These are phyloP conservation scores for Rehmannia glutinosa DNA, from an alignment of 257 asterid genomes.

Conservation along the genomic window DNA sequence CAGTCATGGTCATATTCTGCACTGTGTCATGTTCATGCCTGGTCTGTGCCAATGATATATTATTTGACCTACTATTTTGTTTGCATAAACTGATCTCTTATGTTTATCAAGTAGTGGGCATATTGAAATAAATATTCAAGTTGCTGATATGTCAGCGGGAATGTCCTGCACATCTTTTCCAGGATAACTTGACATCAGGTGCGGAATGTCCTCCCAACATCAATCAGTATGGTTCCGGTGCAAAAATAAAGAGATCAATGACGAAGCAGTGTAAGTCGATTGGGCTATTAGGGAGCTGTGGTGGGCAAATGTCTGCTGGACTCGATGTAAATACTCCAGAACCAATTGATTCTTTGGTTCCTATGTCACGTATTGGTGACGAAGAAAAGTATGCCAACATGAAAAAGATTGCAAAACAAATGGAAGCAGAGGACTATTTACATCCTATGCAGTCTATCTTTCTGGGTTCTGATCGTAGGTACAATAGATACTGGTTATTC, in stretches of 20 bases:
- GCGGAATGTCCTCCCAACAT: constrained; percentile 34
- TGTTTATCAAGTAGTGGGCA: constrained; percentile 4
- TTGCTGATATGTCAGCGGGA: neutral
- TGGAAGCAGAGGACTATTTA: constrained; percentile 40
- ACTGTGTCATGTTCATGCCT: neutral
- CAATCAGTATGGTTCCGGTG: constrained; percentile 59
- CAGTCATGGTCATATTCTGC: neutral
- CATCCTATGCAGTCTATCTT: constrained; percentile 97
- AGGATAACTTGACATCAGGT: constrained; percentile 53
- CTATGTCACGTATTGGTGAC: constrained; percentile 40
- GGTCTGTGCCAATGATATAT: neutral
- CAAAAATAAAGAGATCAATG: constrained; percentile 76
- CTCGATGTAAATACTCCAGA: constrained; percentile 39
- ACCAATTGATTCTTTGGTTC: constrained; percentile 69
- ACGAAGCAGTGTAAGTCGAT: constrained; percentile 32
- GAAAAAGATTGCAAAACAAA: constrained; percentile 33
- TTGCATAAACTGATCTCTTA: constrained; percentile 10
- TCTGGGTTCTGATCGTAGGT: constrained; percentile 97
- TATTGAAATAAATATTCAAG: constrained; percentile 1
- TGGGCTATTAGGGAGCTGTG: constrained; percentile 33
- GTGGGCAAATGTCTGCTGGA: constrained; percentile 15
- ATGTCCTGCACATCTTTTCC: constrained; percentile 13
- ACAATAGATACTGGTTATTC: constrained; percentile 96
- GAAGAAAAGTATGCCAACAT: constrained; percentile 36
- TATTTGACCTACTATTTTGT: constrained; percentile 5